These are phyloP conservation scores for Arachnopeziza araneosa DNA, from an alignment of 2,329 filamentous ascomycete species.

Conservation along the genomic window DNA sequence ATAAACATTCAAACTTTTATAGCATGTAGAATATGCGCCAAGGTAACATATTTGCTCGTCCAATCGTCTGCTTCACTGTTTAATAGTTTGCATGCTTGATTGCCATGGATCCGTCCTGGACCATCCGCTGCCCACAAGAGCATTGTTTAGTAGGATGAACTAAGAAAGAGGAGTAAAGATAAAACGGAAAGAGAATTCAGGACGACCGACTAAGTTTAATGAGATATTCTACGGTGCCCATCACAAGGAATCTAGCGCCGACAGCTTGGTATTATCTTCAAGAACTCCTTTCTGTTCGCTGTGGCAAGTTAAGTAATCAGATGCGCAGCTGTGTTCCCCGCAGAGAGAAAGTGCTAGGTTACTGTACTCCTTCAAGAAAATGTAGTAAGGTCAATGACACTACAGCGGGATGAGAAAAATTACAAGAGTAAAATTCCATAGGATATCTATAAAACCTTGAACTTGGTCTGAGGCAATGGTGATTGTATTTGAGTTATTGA, in stretches of 20 bases:
- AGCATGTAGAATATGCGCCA: too few species aligned
- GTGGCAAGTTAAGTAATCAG: constrained; percentile 11
- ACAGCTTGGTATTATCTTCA: constrained; percentile 46
- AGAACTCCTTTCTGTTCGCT: constrained; percentile 36
- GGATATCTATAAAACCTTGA: constrained; percentile 51
- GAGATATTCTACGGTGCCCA: constrained; percentile 47
- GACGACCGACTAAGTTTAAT: constrained; percentile 41
- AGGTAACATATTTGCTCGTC: not conserved
- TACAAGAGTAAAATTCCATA: constrained; percentile 42
- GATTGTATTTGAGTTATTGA: constrained; percentile 1
- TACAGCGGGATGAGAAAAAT: constrained; percentile 35
- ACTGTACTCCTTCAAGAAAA: not conserved
- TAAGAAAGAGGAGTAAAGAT: constrained; percentile 9
- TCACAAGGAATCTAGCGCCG: constrained; percentile 46
- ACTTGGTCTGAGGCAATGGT: constrained; percentile 47
- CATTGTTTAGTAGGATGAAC: constrained; percentile 49
- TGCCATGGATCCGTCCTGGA: not conserved
- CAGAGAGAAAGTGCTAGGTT: not conserved
- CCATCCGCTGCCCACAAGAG: constrained; percentile 39
- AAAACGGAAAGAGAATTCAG: not conserved
- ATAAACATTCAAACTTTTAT: too few species aligned
- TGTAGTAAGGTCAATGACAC: not conserved
- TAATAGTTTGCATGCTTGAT: not conserved
- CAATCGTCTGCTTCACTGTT: not conserved
- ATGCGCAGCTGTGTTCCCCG: not conserved